Percentiles rank a stretch among this genome's conserved stretches.
Conservation (phyloP, 495 filamentous ascomycete species). For the Daldinia bambusicola region DNA sequence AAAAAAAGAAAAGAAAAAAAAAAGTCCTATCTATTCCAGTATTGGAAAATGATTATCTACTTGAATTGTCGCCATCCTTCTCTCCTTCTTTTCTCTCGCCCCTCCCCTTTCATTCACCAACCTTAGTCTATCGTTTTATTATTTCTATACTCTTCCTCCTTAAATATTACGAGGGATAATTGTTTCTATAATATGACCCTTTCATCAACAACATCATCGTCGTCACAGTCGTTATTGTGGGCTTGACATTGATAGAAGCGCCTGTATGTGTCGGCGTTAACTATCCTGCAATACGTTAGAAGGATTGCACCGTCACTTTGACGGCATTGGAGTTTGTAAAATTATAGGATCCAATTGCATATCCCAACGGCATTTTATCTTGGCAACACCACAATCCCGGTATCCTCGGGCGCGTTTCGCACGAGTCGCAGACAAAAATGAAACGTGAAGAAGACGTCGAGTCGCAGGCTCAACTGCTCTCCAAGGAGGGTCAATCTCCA, state of each 20-base stretch:
- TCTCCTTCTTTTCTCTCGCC: background rate
- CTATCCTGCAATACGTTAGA: background rate
- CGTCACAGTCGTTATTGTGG: slow-evolving; percentile 15
- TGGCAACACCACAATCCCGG: background rate
- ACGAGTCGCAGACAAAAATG: slow-evolving; percentile 23
- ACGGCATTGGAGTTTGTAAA: background rate
- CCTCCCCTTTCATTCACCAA: slow-evolving; percentile 30
- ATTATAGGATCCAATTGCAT: slow-evolving; percentile 2
- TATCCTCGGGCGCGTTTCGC: slow-evolving; percentile 5
- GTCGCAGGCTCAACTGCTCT: slow-evolving; percentile 37
- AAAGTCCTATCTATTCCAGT: background rate
- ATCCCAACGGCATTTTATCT: slow-evolving; percentile 6
- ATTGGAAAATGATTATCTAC: slow-evolving; percentile 20
- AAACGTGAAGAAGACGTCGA: slow-evolving; percentile 43
- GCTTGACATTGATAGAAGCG: slow-evolving; percentile 7
- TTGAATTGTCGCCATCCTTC: slow-evolving; percentile 18
- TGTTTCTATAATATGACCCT: slow-evolving; percentile 31
- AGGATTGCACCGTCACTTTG: no score
- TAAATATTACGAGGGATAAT: background rate
- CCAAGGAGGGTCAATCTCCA: slow-evolving; percentile 33
- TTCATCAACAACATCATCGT: slow-evolving; percentile 21
- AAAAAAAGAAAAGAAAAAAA: background rate
- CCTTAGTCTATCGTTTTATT: slow-evolving; percentile 11
- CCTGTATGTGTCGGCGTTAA: slow-evolving; percentile 3
- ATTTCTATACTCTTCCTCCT: background rate